phyloP scores from a whole-genome alignment of 805 yeast genomes.

The Pichia manshurica region DNA sequence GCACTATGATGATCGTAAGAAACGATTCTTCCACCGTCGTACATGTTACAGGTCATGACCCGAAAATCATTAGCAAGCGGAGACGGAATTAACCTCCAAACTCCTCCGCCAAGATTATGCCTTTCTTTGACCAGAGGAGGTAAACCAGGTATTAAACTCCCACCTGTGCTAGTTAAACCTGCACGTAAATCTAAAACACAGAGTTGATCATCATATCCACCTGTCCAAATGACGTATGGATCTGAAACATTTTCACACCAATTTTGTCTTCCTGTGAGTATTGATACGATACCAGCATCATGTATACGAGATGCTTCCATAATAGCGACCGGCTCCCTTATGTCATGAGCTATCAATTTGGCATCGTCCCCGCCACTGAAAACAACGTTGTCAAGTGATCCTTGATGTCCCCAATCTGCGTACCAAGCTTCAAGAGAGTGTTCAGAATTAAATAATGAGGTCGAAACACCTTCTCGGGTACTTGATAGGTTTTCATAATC shows the following conservation, averaged over 20 bases:
- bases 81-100: slow-evolving; percentile 81
- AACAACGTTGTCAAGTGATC: slow-evolving; percentile 49
- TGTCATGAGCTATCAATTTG: slow-evolving; percentile 66
- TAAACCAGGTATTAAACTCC: slow-evolving; percentile 30
- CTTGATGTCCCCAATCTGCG: slow-evolving; percentile 58
- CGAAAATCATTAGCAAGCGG: slow-evolving; percentile 40
- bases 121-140: slow-evolving; percentile 43
- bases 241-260: slow-evolving; percentile 33
- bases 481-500: slow-evolving; percentile 11
- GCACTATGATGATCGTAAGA: slow-evolving; percentile 27
- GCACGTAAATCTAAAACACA: slow-evolving; percentile 65
- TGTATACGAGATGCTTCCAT: slow-evolving; percentile 53
- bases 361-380: slow-evolving; percentile 93
- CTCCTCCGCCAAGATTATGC: slow-evolving; percentile 80
- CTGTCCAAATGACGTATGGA: slow-evolving; percentile 65
- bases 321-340: slow-evolving; percentile 35
- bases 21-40: slow-evolving; percentile 81
- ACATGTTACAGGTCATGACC: slow-evolving; percentile 86
- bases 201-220: slow-evolving; percentile 84
- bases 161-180: slow-evolving; percentile 22
- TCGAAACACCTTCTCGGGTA: slow-evolving; percentile 10
- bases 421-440: slow-evolving; percentile 90
- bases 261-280: slow-evolving; percentile 44
- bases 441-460: slow-evolving; percentile 25
- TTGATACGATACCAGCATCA: slow-evolving; percentile 86